Evolutionary conservation across 2,329 filamentous ascomycete species (phyloP), one percentile per base, ranked within the genome.

Genomic region (Aspergillus sp.): DNA sequence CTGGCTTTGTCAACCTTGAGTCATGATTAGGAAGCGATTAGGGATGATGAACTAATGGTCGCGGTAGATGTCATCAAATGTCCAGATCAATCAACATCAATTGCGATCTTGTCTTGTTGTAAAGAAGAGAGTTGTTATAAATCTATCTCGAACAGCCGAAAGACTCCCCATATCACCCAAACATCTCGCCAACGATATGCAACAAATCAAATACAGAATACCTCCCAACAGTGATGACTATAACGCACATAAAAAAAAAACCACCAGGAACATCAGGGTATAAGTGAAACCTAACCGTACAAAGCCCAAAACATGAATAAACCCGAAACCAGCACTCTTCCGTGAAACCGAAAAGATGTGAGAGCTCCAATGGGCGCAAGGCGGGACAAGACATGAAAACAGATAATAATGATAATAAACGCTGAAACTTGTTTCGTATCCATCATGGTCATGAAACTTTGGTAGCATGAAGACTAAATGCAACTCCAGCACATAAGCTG

Each of bases 381-480:
- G 14, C 43, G 23, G n/a, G 21, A 57, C n/a, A 27, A 40, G 27
- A 17, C 31, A 41, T 21, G 6, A 41, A 56, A 45, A 31, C 27
- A 31, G 25, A 33, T 8, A 41, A 27, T 21, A 27, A n/a, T 19
- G 3, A 41, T 19, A 21, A 37, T 11, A 48, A 55, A 43, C 37
- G 45, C 53, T 37, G 53, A 41, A 52, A 53, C 14, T 19, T 19
- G 44, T 43, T 44, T 40, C 41, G 40, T 52, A 33, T 58, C 40
- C 31, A 57, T 61, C 46, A 37, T 45, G 17, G 17, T 56, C 52
- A 58, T 47, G 48, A 39, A 52, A 60, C 56, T 35, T 53, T 61
- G 48, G 59, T 61, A 54, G 56, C 51, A 58, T 58, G 56, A 50
- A 58, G 56, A 55, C 51, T 58, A 49, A 47, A 55, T 23, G 56